phyloP scores from a whole-genome alignment of 2,329 filamentous ascomycete species.

The Aspergillus sp. region DNA sequence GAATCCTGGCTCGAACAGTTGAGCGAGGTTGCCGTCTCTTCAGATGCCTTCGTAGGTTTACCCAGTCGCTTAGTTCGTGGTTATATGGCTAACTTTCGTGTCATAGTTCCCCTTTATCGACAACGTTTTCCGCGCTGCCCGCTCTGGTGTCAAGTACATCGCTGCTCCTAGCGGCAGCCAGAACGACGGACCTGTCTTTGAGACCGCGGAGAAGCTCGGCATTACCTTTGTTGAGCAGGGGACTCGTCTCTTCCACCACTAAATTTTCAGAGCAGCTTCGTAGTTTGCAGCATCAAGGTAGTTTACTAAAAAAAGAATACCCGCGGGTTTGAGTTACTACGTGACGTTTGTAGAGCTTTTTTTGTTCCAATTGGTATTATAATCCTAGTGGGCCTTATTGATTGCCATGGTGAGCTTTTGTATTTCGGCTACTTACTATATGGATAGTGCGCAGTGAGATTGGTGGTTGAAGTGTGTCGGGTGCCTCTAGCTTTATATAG shows the following conservation, averaged over 20 bases:
- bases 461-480: no score
- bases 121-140: conserved; percentile 88
- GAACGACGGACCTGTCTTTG: conserved; percentile 56
- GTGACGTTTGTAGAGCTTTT: conserved; percentile 4
- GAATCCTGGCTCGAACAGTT: conserved; percentile 83
- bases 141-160: conserved; percentile 93
- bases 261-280: conserved; percentile 27
- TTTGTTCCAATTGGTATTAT: conserved; percentile 10
- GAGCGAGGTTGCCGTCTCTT: conserved; percentile 74
- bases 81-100: not conserved
- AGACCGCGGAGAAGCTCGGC: conserved; percentile 85
- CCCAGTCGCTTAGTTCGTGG: not conserved
- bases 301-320: not conserved
- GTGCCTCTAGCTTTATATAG: not conserved
- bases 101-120: conserved; percentile 89
- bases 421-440: no score
- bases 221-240: conserved; percentile 97
- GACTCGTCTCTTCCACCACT: conserved; percentile 93
- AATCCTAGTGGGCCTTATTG: not conserved
- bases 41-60: conserved; percentile 84
- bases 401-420: not conserved
- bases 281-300: not conserved
- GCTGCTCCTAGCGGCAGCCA: conserved; percentile 81
- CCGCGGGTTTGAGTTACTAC: conserved; percentile 2
- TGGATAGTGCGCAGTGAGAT: no score